These are phyloP conservation scores for Trametes villosa DNA, from an alignment of 768 basidiomycete genomes.

Conservation along the genomic window DNA sequence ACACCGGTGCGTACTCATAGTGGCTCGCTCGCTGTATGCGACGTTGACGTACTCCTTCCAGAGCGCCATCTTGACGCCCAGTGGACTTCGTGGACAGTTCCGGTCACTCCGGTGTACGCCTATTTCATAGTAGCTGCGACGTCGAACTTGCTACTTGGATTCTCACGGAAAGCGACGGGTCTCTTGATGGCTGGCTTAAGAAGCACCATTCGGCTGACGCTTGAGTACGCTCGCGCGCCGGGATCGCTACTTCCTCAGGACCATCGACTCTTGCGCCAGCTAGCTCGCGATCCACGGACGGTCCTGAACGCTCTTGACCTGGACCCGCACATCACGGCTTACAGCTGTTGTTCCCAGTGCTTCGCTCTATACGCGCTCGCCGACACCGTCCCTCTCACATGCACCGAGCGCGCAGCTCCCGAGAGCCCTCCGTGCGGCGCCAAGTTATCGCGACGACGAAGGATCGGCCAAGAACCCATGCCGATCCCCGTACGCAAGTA, in stretches of 20 bases:
- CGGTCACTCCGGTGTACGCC: background rate
- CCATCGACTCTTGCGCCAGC: background rate
- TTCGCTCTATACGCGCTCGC: background rate
- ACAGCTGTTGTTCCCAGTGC: background rate
- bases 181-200: background rate
- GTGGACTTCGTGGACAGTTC: background rate
- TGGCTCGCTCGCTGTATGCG: background rate
- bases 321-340: background rate
- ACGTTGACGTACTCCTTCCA: background rate
- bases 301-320: background rate
- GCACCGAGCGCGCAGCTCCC: background rate
- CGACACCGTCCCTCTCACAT: background rate
- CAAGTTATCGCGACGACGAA: background rate
- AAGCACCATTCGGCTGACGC: background rate
- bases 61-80: background rate
- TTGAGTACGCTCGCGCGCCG: background rate
- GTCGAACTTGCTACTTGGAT: background rate
- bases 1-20: background rate
- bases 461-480: background rate
- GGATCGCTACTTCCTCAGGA: background rate
- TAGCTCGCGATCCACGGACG: background rate
- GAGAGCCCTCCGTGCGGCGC: background rate
- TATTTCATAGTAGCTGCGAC: background rate
- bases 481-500: background rate
- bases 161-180: background rate